Evolutionary conservation across 257 asterid species (phyloP), one percentile per base, ranked within the genome.

Genomic region (Nicotiana otophora): DNA sequence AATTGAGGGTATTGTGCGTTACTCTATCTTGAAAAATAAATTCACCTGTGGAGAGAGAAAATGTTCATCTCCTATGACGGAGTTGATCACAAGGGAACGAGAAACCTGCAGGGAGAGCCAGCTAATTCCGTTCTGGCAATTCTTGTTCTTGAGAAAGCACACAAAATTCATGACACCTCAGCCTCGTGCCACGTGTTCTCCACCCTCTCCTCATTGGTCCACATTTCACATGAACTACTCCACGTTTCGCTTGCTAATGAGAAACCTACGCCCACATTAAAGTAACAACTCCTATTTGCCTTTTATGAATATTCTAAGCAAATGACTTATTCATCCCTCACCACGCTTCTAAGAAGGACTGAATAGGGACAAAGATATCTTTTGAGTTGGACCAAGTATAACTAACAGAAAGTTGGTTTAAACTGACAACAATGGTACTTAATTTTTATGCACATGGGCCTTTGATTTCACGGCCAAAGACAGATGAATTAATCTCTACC

Each of bases 81-180:
- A 65, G 68, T 77, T 78, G 82, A 60, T 85, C 80, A 72, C 84
- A 82, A 55, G 83, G 81, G 84, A 85, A 79, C 82, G 82, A 82
- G 88, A 85, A 15, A 26, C 65, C 81, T 61, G 55, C 70, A 72
- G 70, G 74, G 70, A 85, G 84, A 70, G 83, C 85, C 83, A 86
- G 67, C 84, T 81, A 81, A 15, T 77, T 84, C 69, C 76, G 33
- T 63, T 42, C 77, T 26, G 48, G 76, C 77, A 42, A 42, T 63
- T 42, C 28, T 15, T 66, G 1, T 63, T 42, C 28, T 15, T 66
- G 1, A 16, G 7, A 67, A 33, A 34, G 9, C 30, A 34, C 76
- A 75, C 88, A 81, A 81, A 77, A 63, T 54, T 9, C 61, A 69
- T 34, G 74, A 78, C 79, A 39, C 20, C 79, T 55, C 28, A 66